Percentiles rank a stretch among this genome's conserved stretches.
These are phyloP conservation scores for Trifolium fragiferum DNA, from an alignment of 306 rosid species.

Conservation along the genomic window DNA sequence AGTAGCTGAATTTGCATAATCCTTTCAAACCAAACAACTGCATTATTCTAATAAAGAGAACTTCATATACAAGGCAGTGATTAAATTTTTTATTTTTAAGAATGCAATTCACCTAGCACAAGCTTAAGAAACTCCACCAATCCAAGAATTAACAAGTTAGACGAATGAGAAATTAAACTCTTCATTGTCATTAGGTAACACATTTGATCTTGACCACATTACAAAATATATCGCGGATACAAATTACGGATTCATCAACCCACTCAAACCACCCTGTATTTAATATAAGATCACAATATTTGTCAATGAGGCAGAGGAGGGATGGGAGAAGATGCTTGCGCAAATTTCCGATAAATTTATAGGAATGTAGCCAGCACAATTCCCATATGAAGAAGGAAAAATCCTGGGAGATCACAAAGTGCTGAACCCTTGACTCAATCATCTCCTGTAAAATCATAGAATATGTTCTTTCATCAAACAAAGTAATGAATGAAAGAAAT, in stretches of 20 bases:
- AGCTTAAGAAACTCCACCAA: conserved; percentile 18
- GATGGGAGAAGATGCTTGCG: not conserved
- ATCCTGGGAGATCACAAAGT: conserved; percentile 23
- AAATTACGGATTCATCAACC: conserved; percentile 11
- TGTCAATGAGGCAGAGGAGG: not conserved
- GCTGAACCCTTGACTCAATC: conserved; percentile 27
- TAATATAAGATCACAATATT: conserved; percentile 4
- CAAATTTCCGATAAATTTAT: conserved; percentile 11
- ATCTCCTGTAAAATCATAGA: conserved; percentile 45
- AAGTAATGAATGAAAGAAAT: conserved; percentile 19
- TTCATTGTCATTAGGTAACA: not conserved
- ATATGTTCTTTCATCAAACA: conserved; percentile 12
- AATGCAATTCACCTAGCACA: conserved; percentile 11
- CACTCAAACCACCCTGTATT: conserved; percentile 4
- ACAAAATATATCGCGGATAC: not conserved
- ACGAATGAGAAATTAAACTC: not conserved
- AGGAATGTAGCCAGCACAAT: conserved; percentile 3
- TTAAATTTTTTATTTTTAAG: conserved; percentile 5
- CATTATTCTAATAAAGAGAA: conserved; percentile 19
- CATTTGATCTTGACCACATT: conserved; percentile 4
- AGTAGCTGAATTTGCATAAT: not conserved
- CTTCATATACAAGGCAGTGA: conserved; percentile 20
- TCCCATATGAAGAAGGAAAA: conserved; percentile 2
- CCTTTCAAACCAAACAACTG: not conserved
- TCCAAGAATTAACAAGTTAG: not conserved